Conservation (phyloP, 495 filamentous ascomycete species). For the Aspergillus campestris region DNA sequence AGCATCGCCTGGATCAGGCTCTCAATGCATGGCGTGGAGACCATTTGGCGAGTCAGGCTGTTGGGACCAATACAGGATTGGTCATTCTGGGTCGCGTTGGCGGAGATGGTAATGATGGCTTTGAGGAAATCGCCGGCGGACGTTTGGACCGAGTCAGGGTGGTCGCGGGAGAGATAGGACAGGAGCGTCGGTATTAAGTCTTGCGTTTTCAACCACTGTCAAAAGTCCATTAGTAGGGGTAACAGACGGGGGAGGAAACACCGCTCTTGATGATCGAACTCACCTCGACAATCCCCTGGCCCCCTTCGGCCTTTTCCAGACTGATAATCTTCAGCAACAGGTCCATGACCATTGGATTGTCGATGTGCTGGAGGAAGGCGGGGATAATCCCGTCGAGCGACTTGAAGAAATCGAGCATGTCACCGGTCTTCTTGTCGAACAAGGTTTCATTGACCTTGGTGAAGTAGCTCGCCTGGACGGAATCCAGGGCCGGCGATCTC, state of each 20-base stretch:
- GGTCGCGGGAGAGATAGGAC: slow-evolving; percentile 74
- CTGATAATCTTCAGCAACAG: slow-evolving; percentile 95
- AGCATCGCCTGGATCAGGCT: slow-evolving; percentile 85
- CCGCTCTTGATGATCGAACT: slow-evolving; percentile 15
- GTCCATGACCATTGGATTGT: slow-evolving; percentile 99
- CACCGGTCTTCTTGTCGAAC: slow-evolving; percentile 93
- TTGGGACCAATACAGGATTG: slow-evolving; percentile 97
- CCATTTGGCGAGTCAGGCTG: slow-evolving; percentile 88
- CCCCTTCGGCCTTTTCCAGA: slow-evolving; percentile 85
- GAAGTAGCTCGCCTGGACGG: slow-evolving; percentile 92
- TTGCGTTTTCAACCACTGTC: slow-evolving; percentile 86
- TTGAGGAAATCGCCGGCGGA: slow-evolving; percentile 98
- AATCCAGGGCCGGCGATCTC: slow-evolving; percentile 70
- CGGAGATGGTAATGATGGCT: slow-evolving; percentile 97
- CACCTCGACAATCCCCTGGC: slow-evolving; percentile 91
- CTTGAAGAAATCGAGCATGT: slow-evolving; percentile 86
- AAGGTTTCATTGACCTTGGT: slow-evolving; percentile 97
- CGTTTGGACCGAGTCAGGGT: slow-evolving; percentile 81
- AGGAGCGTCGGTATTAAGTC: slow-evolving; percentile 83
- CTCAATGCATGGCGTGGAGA: slow-evolving; percentile 78
- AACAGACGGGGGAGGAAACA: neutral
- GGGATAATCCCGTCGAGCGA: slow-evolving; percentile 70
- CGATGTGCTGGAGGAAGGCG: slow-evolving; percentile 86
- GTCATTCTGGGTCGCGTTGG: slow-evolving; percentile 95
- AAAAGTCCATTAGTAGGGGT: slow-evolving; percentile 15